Conservation (phyloP, 2,329 filamentous ascomycete genomes). For the Balansia obtecta region DNA sequence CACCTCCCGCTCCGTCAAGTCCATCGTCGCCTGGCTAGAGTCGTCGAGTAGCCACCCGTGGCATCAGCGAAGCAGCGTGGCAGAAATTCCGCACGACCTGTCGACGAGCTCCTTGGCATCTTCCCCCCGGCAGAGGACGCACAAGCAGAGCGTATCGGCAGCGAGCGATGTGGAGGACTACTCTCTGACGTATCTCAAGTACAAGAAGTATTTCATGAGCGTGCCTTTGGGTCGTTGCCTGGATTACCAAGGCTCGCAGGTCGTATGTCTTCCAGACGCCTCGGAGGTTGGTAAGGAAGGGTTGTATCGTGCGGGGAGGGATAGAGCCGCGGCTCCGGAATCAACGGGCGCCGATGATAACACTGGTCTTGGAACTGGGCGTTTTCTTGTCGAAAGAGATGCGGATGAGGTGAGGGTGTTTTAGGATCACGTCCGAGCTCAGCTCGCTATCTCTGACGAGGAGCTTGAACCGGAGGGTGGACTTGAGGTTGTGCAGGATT, state of each 20-base stretch:
- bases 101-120: constrained; percentile 2
- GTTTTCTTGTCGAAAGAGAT: constrained; percentile 6
- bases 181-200: constrained; percentile 20
- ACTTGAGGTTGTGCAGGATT: too few relatives aligned
- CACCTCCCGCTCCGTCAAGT: constrained; percentile 15
- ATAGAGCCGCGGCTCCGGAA: too few relatives aligned
- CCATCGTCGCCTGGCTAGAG: constrained; percentile 21
- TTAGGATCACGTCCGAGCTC: constrained; percentile 18
- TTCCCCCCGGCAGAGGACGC: not conserved
- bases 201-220: constrained; percentile 19
- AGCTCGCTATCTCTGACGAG: constrained; percentile 19
- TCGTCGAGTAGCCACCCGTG: constrained; percentile 7
- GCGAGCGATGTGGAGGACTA: constrained; percentile 16
- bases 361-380: not conserved
- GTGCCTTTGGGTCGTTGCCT: constrained; percentile 19
- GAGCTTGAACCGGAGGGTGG: constrained; percentile 12
- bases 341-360: too few relatives aligned
- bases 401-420: constrained; percentile 17
- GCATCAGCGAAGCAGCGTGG: not conserved
- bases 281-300: too few relatives aligned
- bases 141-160: not conserved
- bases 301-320: too few relatives aligned
- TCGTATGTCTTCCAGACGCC: too few relatives aligned
- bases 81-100: not conserved
- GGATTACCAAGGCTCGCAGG: constrained; percentile 8